phyloP scores from a whole-genome alignment of 2,329 filamentous ascomycete species.

The Hysterium pulicare region DNA sequence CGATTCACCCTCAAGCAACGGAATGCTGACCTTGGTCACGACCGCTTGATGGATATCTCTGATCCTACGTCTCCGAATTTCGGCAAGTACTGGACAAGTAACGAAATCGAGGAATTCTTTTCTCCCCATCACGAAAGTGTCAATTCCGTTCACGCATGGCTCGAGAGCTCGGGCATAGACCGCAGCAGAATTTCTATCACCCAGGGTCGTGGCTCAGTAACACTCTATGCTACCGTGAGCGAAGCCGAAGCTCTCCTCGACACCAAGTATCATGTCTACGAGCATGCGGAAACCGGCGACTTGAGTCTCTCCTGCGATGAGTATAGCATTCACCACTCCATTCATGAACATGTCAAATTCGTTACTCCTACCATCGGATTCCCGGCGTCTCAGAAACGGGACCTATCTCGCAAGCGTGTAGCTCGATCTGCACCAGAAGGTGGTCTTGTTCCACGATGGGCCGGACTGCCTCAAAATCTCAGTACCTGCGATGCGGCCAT shows the following conservation, averaged over 20 bases:
- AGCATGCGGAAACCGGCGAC: constrained; percentile 27
- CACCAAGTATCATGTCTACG: constrained; percentile 39
- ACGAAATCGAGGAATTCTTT: constrained; percentile 19
- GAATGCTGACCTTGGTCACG: too few species aligned
- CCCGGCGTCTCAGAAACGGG: not conserved
- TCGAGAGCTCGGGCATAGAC: constrained; percentile 14
- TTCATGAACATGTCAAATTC: constrained; percentile 22
- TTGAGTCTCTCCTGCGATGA: constrained; percentile 37
- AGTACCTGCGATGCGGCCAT: constrained; percentile 52
- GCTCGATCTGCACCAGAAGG: constrained; percentile 12
- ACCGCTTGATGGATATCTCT: too few species aligned
- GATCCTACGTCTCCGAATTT: constrained; percentile 20
- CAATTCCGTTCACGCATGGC: constrained; percentile 17
- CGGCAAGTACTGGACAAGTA: constrained; percentile 20
- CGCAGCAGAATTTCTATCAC: constrained; percentile 2
- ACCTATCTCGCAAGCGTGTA: too few species aligned
- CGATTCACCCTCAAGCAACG: too few species aligned
- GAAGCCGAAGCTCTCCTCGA: constrained; percentile 37
- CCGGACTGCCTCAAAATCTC: too few species aligned
- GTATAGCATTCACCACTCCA: constrained; percentile 28
- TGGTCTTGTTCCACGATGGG: too few species aligned
- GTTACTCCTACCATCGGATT: constrained; percentile 32
- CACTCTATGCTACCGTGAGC: constrained; percentile 35
- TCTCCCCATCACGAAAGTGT: constrained; percentile 14
- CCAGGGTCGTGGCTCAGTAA: constrained; percentile 29